Evolutionary conservation across 371 early-diverging fungal species (phyloP).

Genomic region (Mucor velutinosus): DNA sequence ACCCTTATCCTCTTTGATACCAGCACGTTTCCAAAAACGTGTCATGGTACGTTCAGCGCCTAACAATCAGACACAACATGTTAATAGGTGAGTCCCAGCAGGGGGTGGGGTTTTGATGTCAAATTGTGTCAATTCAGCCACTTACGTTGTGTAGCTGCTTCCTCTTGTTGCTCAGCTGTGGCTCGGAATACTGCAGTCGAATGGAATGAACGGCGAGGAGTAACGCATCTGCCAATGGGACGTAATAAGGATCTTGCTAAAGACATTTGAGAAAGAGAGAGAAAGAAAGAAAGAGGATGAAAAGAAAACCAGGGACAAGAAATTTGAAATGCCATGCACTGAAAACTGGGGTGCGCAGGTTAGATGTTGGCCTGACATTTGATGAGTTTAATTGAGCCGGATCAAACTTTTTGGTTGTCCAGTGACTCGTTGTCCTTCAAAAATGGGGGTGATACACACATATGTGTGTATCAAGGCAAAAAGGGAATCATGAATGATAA

Average conservation of each 20-base stretch:
- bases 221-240: not conserved
- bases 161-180: constrained; percentile 13
- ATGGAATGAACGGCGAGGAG: constrained; percentile 17
- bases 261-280: not conserved
- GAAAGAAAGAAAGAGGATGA: not conserved
- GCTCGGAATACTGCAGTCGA: constrained; percentile 6
- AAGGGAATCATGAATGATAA: not conserved
- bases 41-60: constrained; percentile 64
- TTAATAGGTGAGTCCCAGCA: not conserved
- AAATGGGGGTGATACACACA: not conserved
- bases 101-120: not conserved
- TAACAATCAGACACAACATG: constrained; percentile 13
- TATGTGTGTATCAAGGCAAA: not conserved
- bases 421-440: not conserved
- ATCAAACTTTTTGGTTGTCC: not conserved
- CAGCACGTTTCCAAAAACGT: constrained; percentile 77
- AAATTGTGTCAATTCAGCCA: not conserved
- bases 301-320: constrained; percentile 14
- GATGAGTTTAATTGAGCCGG: not conserved
- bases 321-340: not conserved
- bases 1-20: constrained; percentile 64
- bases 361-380: not conserved
- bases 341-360: not conserved
- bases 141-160: constrained; percentile 33
- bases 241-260: constrained; percentile 7